Evolutionary conservation across 148 eudicot species (phyloP).

Genomic region (Mesembryanthemum crystallinum): DNA sequence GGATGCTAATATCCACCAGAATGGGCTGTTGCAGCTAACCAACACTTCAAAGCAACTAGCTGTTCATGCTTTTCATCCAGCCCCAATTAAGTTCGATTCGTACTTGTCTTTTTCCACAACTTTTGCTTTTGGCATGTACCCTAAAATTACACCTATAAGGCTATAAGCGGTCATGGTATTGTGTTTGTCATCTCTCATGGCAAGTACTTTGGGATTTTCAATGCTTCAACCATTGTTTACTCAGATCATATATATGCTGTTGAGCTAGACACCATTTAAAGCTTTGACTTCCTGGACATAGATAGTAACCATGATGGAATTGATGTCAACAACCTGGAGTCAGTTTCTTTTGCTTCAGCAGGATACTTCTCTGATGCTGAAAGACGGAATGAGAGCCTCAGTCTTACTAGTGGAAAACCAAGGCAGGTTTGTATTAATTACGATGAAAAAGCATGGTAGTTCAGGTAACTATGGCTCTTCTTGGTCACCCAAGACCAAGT

Average conservation of each 20-base stretch:
- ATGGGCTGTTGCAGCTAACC: constrained; percentile 9
- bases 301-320: constrained; percentile 31
- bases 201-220: constrained; percentile 22
- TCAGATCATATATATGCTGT: constrained; percentile 28
- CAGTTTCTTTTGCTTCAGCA: constrained; percentile 17
- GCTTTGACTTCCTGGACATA: not conserved
- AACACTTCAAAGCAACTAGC: constrained; percentile 1
- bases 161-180: constrained; percentile 14
- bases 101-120: constrained; percentile 22
- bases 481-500: constrained; percentile 10
- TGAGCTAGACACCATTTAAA: constrained; percentile 21
- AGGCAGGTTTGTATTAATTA: constrained; percentile 33
- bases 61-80: constrained; percentile 11
- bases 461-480: constrained; percentile 24
- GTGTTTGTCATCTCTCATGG: constrained; percentile 21
- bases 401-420: constrained; percentile 17
- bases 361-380: not conserved
- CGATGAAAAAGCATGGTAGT: constrained; percentile 14
- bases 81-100: not conserved
- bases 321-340: constrained; percentile 21
- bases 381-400: not conserved
- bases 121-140: constrained; percentile 23
- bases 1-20: not conserved
- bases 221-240: not conserved
- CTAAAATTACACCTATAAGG: not conserved